phyloP scores from a whole-genome alignment of 1,284 basidiomycete species.

The Ustilago esculenta region DNA sequence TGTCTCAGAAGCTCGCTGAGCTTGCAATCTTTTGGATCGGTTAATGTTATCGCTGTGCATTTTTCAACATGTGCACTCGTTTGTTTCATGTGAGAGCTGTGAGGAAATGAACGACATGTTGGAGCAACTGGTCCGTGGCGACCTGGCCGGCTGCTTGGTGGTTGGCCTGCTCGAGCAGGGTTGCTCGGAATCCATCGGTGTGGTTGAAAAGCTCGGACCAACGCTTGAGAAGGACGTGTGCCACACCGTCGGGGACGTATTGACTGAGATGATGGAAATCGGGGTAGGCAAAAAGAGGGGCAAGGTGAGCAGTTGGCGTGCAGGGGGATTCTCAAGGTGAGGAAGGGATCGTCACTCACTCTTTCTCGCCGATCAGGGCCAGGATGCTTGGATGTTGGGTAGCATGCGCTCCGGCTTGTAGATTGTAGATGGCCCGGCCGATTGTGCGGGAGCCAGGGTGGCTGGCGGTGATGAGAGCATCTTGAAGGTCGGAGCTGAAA shows the following conservation, averaged over 20 bases:
- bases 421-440: constrained; percentile 20
- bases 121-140: constrained; percentile 43
- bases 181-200: constrained; percentile 28
- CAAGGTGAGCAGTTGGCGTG: neutral
- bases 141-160: constrained; percentile 49
- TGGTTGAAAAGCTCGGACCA: constrained; percentile 33
- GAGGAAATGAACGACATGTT: constrained; percentile 28
- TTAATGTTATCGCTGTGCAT: neutral
- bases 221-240: constrained; percentile 19
- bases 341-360: constrained; percentile 37
- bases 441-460: constrained; percentile 13
- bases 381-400: constrained; percentile 26
- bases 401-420: constrained; percentile 3
- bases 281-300: neutral
- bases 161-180: constrained; percentile 45
- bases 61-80: neutral
- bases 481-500: constrained; percentile 53
- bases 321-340: too few species aligned
- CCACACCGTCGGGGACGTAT: constrained; percentile 36
- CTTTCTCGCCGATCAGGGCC: constrained; percentile 54
- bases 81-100: constrained; percentile 3
- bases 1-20: neutral
- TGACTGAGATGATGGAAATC: constrained; percentile 34
- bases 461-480: constrained; percentile 24
- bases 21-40: constrained; percentile 2